Conservation (phyloP, 2,329 filamentous ascomycete genomes). For the Fusarium sp. region DNA sequence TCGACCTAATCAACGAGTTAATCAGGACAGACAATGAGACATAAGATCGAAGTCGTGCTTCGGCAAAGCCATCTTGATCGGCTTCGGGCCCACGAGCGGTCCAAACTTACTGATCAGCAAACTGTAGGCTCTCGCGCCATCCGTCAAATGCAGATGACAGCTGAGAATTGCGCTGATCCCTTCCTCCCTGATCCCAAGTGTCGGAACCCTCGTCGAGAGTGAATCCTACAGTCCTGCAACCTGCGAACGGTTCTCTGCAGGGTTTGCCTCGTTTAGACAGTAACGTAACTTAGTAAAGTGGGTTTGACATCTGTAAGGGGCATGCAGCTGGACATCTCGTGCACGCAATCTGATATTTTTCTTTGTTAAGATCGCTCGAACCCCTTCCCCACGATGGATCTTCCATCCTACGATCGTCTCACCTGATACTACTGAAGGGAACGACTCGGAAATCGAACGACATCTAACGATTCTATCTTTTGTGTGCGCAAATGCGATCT, state of each 20-base stretch:
- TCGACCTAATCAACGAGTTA: not conserved
- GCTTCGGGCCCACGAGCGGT: not conserved
- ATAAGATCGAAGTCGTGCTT: not conserved
- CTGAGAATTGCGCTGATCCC: not conserved
- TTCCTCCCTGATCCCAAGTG: not conserved
- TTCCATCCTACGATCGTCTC: not conserved
- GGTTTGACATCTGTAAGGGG: not conserved
- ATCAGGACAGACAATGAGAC: not conserved
- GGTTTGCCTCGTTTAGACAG: not conserved
- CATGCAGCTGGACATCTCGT: not conserved
- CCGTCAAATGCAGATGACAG: not conserved
- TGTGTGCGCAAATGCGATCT: not conserved
- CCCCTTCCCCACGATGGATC: not conserved
- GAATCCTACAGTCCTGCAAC: not conserved
- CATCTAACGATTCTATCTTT: not conserved
- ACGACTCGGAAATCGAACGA: not conserved
- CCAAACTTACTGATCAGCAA: not conserved
- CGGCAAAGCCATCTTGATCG: not conserved
- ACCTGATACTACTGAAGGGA: not conserved
- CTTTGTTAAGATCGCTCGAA: not conserved
- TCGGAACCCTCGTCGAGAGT: not conserved
- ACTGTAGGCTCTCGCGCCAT: not conserved
- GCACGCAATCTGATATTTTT: not conserved
- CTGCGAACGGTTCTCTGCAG: not conserved
- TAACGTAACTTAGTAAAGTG: not conserved